Percentiles rank a stretch among this genome's conserved stretches.
phyloP scores from a whole-genome alignment of 441 rosid species.

The Sinapis alba region DNA sequence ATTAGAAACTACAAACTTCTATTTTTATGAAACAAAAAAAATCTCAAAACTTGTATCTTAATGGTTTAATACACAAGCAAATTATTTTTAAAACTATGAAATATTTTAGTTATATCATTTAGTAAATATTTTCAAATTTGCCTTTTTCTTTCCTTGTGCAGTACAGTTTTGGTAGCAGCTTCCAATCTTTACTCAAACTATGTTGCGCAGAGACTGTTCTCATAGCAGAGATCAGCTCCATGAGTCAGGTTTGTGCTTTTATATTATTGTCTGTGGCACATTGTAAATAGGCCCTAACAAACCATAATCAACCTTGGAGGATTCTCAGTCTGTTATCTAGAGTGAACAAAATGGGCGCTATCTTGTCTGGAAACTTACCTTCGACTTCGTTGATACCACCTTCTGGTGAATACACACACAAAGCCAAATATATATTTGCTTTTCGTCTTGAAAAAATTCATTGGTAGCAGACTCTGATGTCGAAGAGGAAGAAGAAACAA shows the following conservation, averaged over 20 bases:
- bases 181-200: constrained; percentile 52
- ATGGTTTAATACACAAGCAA: no score
- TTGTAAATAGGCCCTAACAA: no score
- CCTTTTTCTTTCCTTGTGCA: constrained; percentile 41
- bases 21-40: no score
- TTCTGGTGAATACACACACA: constrained; percentile 51
- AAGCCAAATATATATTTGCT: background rate
- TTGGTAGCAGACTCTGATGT: constrained; percentile 88
- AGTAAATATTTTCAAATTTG: no score
- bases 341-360: constrained; percentile 76
- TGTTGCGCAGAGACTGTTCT: constrained; percentile 68
- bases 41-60: no score
- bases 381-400: constrained; percentile 57
- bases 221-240: constrained; percentile 57
- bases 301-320: no score
- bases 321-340: constrained; percentile 56
- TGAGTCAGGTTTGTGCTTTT: constrained; percentile 76
- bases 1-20: no score
- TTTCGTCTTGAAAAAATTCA: constrained; percentile 32
- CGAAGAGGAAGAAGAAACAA: constrained; percentile 61
- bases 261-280: no score
- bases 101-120: no score
- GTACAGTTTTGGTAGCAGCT: constrained; percentile 66
- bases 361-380: constrained; percentile 73
- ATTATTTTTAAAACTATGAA: no score